Evolutionary conservation across 257 asterid genomes (phyloP), one percentile per base, ranked within the genome.

Genomic region (Scutellaria galericulata): DNA sequence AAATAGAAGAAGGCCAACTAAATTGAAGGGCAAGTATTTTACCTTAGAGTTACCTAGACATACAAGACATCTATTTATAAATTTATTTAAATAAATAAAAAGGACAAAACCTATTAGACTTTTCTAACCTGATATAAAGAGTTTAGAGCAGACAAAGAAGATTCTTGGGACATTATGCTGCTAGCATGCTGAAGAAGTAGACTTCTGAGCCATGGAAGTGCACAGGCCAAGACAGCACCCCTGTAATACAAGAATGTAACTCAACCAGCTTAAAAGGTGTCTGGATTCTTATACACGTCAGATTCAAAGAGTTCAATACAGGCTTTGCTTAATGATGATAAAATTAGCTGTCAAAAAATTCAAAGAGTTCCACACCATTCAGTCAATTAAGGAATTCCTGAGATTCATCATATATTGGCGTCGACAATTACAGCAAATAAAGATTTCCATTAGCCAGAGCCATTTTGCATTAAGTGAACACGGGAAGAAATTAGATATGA

Each of bases 141-240:
- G 87, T 84, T 92, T 66, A 95, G 85, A 44, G 88, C 90, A 57
- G 80, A 83, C 70, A 90, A 62, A 55, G 99, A 92, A 79, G 96
- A 83, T 62, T 92, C 98, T 74, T 95, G 99, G 64, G 98, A 90
- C 87, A 92, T 91, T 70, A 95, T 87, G 74, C 88, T 85, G 77
- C 96, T 79, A 4, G 97, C 83, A 71, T 92, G 99, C 77, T 84
- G 98, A 76, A 95, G 92, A 73, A 95, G 94, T 73, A 92, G 69
- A 76, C 81, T 87, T 84, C 78, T 83, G 48, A 92, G 90, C 99
- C 99, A 95, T 65, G 98, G 96, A 83, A 95, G 90, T 78, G 98
- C 88, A 86, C 96, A 86, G 51, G 90, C 96, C 80, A 95, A 51
- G 68, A 90, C 92, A 74, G 91, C 88, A n/a, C 99, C 99, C 87